phyloP scores from a whole-genome alignment of 2,329 filamentous ascomycete species.

The Fusarium euwallaceae region DNA sequence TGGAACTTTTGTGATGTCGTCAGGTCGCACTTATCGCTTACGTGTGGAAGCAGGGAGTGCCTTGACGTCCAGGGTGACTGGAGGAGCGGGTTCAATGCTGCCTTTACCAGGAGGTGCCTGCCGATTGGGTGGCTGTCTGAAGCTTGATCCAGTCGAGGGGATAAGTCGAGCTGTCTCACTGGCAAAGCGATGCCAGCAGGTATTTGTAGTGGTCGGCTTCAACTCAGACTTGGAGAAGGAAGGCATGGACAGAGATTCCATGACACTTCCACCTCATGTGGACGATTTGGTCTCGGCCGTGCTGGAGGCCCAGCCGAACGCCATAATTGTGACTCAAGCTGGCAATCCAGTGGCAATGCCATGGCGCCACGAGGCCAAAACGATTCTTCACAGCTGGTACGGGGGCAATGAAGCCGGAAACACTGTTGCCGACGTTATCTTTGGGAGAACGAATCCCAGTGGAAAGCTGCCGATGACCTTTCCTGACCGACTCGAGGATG shows the following conservation, averaged over 20 bases:
- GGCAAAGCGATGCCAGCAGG: conserved; percentile 21
- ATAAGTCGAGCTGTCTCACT: conserved; percentile 11
- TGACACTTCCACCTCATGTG: conserved; percentile 21
- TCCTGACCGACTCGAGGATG: conserved; percentile 13
- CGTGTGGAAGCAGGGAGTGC: conserved; percentile 28
- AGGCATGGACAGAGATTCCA: conserved; percentile 23
- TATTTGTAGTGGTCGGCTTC: conserved; percentile 20
- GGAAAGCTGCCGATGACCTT: conserved; percentile 27
- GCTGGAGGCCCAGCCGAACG: conserved; percentile 12
- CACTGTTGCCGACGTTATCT: conserved; percentile 23
- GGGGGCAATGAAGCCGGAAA: conserved; percentile 30
- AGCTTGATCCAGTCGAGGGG: conserved; percentile 12
- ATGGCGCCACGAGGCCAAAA: conserved; percentile 15
- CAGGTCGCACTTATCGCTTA: conserved; percentile 17
- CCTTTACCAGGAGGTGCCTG: conserved; percentile 35
- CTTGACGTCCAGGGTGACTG: conserved; percentile 19
- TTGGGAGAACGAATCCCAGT: conserved; percentile 28
- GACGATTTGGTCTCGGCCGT: conserved; percentile 28
- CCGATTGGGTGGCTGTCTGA: conserved; percentile 29
- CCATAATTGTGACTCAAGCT: conserved; percentile 25
- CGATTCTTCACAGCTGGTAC: conserved; percentile 34
- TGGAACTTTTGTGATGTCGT: conserved; percentile 16
- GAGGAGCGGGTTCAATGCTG: conserved; percentile 9
- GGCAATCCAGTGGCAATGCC: conserved; percentile 32
- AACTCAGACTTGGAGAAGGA: conserved; percentile 34